Evolutionary conservation across 257 asterid species (phyloP).

Genomic region (Solanum pinnatisectum): DNA sequence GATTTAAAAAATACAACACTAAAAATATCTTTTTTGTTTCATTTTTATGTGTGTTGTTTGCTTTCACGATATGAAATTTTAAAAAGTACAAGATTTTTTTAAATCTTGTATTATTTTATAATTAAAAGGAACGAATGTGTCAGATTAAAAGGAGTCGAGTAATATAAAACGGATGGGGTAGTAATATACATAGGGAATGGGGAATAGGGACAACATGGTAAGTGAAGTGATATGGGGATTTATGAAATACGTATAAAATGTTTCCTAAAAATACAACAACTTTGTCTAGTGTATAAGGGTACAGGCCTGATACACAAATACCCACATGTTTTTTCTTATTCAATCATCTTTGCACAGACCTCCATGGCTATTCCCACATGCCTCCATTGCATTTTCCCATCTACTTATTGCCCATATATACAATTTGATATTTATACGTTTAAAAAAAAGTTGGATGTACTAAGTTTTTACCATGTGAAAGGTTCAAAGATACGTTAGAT

Average conservation of each 20-base stretch:
- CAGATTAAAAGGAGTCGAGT: rapidly evolving
- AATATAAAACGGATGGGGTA: background rate
- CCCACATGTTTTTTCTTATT: conserved; percentile 20
- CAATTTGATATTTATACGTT: background rate
- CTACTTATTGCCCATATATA: conserved; percentile 5
- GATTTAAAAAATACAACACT: background rate
- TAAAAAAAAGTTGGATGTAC: too few relatives aligned
- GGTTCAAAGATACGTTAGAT: background rate
- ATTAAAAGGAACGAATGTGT: too few relatives aligned
- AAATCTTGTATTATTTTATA: background rate
- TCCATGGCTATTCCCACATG: conserved; percentile 17
- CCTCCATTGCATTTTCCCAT: conserved; percentile 6
- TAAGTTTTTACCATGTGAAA: too few relatives aligned
- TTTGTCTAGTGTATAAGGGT: conserved; percentile 32
- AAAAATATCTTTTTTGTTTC: background rate
- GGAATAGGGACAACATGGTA: conserved; percentile 34
- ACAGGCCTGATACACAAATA: conserved; percentile 21
- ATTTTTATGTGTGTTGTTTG: background rate
- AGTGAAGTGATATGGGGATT: conserved; percentile 29
- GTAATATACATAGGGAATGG: background rate
- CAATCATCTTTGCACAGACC: conserved; percentile 31
- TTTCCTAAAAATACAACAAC: conserved; percentile 41
- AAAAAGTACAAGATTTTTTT: rapidly evolving
- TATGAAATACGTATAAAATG: conserved; percentile 31
- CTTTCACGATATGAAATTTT: background rate